phyloP scores from a whole-genome alignment of 1,284 basidiomycete species.

The Melampsora occidentalis region DNA sequence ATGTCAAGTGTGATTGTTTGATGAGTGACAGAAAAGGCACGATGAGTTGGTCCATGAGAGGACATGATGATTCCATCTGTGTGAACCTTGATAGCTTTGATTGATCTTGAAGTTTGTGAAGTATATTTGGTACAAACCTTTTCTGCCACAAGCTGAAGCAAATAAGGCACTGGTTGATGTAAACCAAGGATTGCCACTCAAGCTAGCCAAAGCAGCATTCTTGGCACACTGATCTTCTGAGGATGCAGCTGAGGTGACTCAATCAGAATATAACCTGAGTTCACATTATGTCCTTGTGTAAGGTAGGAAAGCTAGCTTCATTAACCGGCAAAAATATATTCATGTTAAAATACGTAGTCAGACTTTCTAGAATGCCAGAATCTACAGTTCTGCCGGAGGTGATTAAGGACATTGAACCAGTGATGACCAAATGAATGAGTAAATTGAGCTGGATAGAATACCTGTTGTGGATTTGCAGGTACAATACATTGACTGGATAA shows the following conservation, averaged over 20 bases:
- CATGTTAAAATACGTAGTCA: constrained; percentile 68
- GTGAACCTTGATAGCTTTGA: background rate
- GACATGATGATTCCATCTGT: constrained; percentile 19
- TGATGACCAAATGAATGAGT: no score
- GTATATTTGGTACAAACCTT: no score
- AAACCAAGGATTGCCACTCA: constrained; percentile 86
- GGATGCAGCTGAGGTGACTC: constrained; percentile 79
- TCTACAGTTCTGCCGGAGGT: background rate
- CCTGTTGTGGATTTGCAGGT: no score
- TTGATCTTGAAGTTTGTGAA: background rate
- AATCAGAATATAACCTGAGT: constrained; percentile 89
- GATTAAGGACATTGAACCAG: no score
- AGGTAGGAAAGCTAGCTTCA: constrained; percentile 81
- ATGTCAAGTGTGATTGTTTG: constrained; percentile 88
- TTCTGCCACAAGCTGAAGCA: constrained; percentile 91
- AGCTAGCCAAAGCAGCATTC: constrained; percentile 81
- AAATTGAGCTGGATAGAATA: no score
- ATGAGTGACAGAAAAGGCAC: constrained; percentile 58
- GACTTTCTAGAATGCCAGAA: constrained; percentile 30
- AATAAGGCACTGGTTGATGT: constrained; percentile 88
- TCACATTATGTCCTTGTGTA: constrained; percentile 97
- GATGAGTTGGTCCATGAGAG: constrained; percentile 30
- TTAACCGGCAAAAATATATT: constrained; percentile 80
- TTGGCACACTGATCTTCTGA: constrained; percentile 61
- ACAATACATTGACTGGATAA: no score